Evolutionary conservation across 192 early-diverging fungal species (phyloP).

Genomic region (Mortierella claussenii): DNA sequence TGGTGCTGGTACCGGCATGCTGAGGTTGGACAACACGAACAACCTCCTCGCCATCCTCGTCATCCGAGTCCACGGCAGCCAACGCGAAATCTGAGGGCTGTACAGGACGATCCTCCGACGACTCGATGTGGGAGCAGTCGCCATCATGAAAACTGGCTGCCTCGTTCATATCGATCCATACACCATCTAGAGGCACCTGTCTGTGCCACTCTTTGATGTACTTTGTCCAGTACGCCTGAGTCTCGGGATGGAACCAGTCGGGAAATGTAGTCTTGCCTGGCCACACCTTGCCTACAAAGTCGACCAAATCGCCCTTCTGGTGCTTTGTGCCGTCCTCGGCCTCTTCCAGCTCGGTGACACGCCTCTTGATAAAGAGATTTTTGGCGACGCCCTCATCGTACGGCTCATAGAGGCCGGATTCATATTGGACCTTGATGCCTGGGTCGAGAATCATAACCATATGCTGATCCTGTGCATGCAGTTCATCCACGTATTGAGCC

Average conservation of each 20-base stretch:
- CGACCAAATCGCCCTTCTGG: slow-evolving; percentile 18
- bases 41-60: not conserved
- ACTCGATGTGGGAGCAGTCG: slow-evolving; percentile 23
- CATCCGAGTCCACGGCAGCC: not conserved
- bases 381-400: slow-evolving; percentile 62
- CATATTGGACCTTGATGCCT: slow-evolving; percentile 58
- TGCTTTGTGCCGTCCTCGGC: slow-evolving; percentile 5
- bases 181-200: slow-evolving; percentile 60
- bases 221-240: slow-evolving; percentile 61
- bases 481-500: slow-evolving; percentile 53
- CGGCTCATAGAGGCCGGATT: slow-evolving; percentile 55
- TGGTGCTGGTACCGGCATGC: slow-evolving; percentile 4
- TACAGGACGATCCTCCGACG: slow-evolving; percentile 29
- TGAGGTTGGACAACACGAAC: slow-evolving; percentile 11
- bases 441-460: slow-evolving; percentile 72
- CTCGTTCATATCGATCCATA: slow-evolving; percentile 80
- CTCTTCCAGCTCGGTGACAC: slow-evolving; percentile 4
- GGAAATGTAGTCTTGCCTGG: slow-evolving; percentile 70
- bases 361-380: slow-evolving; percentile 65
- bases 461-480: slow-evolving; percentile 63
- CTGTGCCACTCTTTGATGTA: slow-evolving; percentile 37
- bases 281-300: slow-evolving; percentile 67
- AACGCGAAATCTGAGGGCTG: slow-evolving; percentile 14
- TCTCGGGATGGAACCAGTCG: slow-evolving; percentile 67
- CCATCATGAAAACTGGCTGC: slow-evolving; percentile 44